Conservation (phyloP, 768 basidiomycete genomes). For the Boletales sp. region DNA sequence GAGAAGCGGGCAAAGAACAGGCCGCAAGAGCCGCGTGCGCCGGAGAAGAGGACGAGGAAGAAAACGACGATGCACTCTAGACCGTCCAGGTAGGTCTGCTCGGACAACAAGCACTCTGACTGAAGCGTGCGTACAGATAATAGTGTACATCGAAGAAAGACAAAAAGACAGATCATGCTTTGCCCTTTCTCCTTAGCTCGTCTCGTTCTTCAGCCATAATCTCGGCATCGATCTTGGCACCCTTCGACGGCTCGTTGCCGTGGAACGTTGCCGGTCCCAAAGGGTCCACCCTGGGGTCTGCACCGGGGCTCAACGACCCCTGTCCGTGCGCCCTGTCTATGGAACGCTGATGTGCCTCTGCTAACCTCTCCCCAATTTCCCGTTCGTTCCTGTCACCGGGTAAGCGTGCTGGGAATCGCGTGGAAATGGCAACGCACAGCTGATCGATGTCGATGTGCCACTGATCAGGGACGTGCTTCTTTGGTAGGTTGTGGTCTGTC, state of each 20-base stretch:
- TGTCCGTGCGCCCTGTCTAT: slow-evolving; percentile 21
- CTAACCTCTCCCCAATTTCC: slow-evolving; percentile 37
- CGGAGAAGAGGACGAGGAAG: slow-evolving; percentile 48
- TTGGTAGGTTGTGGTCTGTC: slow-evolving; percentile 19
- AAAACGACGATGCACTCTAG: slow-evolving; percentile 23
- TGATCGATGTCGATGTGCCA: slow-evolving; percentile 36
- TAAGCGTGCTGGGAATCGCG: background rate
- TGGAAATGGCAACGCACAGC: slow-evolving; percentile 9
- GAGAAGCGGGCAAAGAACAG: slow-evolving; percentile 60
- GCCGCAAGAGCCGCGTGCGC: slow-evolving; percentile 37
- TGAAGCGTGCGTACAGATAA: background rate
- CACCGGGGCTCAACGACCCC: slow-evolving; percentile 27
- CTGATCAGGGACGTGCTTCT: slow-evolving; percentile 31
- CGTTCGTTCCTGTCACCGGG: slow-evolving; percentile 37
- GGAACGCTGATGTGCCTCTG: slow-evolving; percentile 31
- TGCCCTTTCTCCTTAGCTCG: slow-evolving; percentile 42
- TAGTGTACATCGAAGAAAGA: background rate
- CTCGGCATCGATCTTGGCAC: slow-evolving; percentile 56
- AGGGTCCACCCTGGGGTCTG: slow-evolving; percentile 40
- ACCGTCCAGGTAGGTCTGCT: background rate
- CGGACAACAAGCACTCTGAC: too few species aligned
- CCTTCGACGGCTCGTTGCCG: slow-evolving; percentile 54
- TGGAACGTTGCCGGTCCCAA: slow-evolving; percentile 48
- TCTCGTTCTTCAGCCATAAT: slow-evolving; percentile 52
- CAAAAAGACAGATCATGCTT: slow-evolving; percentile 14